Evolutionary conservation across 1,284 basidiomycete genomes (phyloP), one percentile per base, ranked within the genome.

Genomic region (Wallemia mellicola): DNA sequence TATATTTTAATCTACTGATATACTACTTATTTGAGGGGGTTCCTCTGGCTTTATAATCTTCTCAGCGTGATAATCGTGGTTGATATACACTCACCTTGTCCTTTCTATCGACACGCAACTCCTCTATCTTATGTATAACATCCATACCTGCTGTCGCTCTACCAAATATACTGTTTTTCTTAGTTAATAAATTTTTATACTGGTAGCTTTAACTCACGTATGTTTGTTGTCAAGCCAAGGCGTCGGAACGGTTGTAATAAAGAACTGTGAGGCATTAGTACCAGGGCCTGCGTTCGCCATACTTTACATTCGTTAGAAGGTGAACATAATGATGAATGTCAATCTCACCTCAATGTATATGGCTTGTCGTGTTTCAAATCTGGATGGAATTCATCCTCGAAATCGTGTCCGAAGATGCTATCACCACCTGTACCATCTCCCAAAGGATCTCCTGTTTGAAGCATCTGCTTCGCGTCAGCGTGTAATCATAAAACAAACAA

Each of bases 381-480:
- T 63, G 86, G 82, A 27, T 79, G 77, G 68, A 98, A 89, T 71
- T 98, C 92, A 69, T 98, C 94, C 68, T 94, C 92, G 66, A 98
- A 98, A 59, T 88, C 84, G 58, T 75, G 73, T 1, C 84, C 91
- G 92, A 92, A 98, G 63, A 96, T 86, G 19, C 83, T 87, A 61
- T 79, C 82, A 24, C 94, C 94, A n/a, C 94, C 94, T 0, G 91
- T 96, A 1, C 94, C 94, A 70, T 98, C 91, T 19, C 88, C 92
- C 2, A 94, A 73, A 0, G 94, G 94, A 67, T 99, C 92, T 32
- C 94, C 92, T 1, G 91, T 95, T 74, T 98, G 92, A 59, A 98
- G 80, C 94, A 98, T 98, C 74, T 72, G 59, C 19, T 2, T 15
- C 28, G 24, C 32, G 61, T 55, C 27, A 5, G 27, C 60, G 27